Conservation (phyloP, 805 yeast species). For the Grigorovia yakushimaensis region DNA sequence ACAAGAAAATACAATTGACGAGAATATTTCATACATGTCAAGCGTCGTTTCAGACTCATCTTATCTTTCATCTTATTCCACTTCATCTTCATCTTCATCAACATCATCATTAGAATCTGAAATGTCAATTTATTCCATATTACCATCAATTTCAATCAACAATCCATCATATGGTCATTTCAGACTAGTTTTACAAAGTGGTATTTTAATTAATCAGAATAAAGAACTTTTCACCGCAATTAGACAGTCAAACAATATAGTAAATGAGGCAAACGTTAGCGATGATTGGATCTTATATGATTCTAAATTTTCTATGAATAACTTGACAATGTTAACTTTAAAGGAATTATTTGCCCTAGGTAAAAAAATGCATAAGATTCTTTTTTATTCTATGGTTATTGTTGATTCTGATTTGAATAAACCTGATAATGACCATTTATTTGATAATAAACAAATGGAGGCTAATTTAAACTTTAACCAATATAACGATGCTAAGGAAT, state of each 20-base stretch:
- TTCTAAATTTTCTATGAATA: constrained; percentile 30
- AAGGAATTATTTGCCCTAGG: constrained; percentile 11
- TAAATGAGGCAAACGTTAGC: constrained; percentile 23
- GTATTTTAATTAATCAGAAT: constrained; percentile 20
- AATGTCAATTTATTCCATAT: constrained; percentile 15
- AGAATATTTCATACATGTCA: constrained; percentile 1
- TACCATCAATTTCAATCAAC: constrained; percentile 25
- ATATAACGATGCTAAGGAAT: not conserved
- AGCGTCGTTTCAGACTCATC: constrained; percentile 1
- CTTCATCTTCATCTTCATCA: constrained; percentile 1
- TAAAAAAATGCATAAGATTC: constrained; percentile 8
- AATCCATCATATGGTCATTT: constrained; percentile 23
- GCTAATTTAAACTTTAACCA: not conserved
- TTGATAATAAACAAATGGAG: not conserved
- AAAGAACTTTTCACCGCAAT: constrained; percentile 26
- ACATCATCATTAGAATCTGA: constrained; percentile 1
- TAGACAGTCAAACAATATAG: constrained; percentile 26
- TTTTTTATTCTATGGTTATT: constrained; percentile 16
- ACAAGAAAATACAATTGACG: not conserved
- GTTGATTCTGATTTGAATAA: constrained; percentile 1
- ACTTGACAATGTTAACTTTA: constrained; percentile 19
- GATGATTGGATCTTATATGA: constrained; percentile 38
- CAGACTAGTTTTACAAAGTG: constrained; percentile 27
- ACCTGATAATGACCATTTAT: not conserved
- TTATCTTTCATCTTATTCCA: constrained; percentile 2